A percentile compares a stretch with the other conserved stretches of the same genome.
Conservation (phyloP, 306 rosid genomes). For the Sesbania bispinosa region DNA sequence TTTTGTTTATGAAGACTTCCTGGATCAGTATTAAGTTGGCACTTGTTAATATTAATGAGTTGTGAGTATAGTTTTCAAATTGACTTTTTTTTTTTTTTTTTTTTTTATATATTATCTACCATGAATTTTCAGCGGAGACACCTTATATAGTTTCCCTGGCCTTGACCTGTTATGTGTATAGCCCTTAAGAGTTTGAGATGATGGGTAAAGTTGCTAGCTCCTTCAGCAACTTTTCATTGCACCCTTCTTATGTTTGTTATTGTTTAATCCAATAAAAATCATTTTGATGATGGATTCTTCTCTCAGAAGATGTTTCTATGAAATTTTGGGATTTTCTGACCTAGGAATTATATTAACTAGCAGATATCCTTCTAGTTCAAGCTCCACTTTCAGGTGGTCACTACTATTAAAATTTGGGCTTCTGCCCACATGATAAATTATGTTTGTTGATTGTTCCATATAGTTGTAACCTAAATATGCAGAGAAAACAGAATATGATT, state of each 20-base stretch:
- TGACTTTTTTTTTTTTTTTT: background rate
- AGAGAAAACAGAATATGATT: background rate
- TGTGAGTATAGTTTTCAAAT: background rate
- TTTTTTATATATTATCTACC: background rate
- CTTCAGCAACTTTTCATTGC: background rate
- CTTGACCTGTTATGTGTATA: background rate
- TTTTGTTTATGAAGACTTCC: too few relatives aligned
- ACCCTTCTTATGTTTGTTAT: background rate
- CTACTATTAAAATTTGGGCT: conserved; percentile 32
- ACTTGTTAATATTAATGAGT: too few relatives aligned
- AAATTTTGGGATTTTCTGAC: conserved; percentile 34
- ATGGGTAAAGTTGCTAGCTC: background rate
- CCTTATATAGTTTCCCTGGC: background rate
- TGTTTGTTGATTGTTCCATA: background rate
- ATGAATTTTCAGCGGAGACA: background rate
- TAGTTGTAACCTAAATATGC: conserved; percentile 5
- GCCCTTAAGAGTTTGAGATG: background rate
- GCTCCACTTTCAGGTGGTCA: conserved; percentile 39
- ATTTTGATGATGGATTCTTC: conserved; percentile 10
- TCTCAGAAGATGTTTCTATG: conserved; percentile 22
- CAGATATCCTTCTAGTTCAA: conserved; percentile 31
- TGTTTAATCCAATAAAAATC: too few relatives aligned
- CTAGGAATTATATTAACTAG: conserved; percentile 36
- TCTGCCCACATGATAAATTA: conserved; percentile 23
- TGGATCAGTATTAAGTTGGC: too few relatives aligned